Evolutionary conservation across 2,329 filamentous ascomycete genomes (phyloP), one percentile per base, ranked within the genome.

Genomic region (Fusarium siculi): DNA sequence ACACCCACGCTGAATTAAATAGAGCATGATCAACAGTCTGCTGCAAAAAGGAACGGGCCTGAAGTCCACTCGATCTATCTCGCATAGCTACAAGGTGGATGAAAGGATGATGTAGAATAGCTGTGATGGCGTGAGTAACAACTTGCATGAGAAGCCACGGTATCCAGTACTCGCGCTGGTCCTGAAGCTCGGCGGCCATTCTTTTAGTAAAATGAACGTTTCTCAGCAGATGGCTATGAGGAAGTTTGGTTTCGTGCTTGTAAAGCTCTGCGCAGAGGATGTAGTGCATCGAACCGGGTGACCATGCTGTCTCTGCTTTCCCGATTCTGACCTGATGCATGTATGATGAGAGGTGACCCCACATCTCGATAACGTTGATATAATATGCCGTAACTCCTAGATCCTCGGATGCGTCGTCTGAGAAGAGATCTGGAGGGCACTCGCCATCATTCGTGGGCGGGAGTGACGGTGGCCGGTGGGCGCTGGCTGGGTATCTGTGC

Each of bases 61-160:
- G 64, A 1, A 67, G 30, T 2, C 63, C 64, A 5, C 47, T 42
- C 0, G 47, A 25, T 2, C 23, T 18, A 7, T 67, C 53, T 2
- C 64, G 36, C 40, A 67, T 67, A 1, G 64, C 64, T 3, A 67
- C 64, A 4, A 67, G 18, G n/a, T 67, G 64, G 7, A 67, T 34
- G 21, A 67, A 67, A 1, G 64, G 64, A 5, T 67, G 64, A 2
- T 67, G 57, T 3, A 67, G 5, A 9, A 68, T 68, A 1, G 64
- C 56, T 1, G 46, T 52, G 2, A 39, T 53, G 8, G 52, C 64
- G 12, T 67, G 63, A 2, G 53, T 61, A 4, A 46, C 28, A 0
- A 67, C 63, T 28, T 67, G 64, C 23, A 42, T 42, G 4, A 67
- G 23, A 8, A 67, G 44, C 64, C 64, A 67, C 2, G 64, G 63